Percentiles rank a stretch among this genome's conserved stretches.
Conservation (phyloP, 129 eudicot species). For the Oenanthe sinensis region DNA sequence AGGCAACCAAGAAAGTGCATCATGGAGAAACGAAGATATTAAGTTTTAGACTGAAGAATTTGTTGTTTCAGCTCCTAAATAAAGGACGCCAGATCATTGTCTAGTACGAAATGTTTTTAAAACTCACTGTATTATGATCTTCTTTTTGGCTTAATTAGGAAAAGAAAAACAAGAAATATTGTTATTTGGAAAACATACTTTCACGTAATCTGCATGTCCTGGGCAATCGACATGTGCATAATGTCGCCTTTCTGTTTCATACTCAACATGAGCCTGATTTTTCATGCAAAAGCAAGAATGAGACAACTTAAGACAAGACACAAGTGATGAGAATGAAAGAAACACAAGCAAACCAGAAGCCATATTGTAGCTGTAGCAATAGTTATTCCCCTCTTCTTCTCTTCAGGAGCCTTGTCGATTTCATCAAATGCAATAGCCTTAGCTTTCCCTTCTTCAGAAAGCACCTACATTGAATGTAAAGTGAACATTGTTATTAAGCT, state of each 20-base stretch:
- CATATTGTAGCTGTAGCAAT: conserved; percentile 17
- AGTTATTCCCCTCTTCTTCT: conserved; percentile 27
- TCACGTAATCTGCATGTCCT: conserved; percentile 20
- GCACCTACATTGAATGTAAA: not conserved
- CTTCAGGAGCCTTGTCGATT: conserved; percentile 33
- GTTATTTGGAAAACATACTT: not conserved
- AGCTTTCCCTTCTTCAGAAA: conserved; percentile 25
- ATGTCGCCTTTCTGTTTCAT: conserved; percentile 18
- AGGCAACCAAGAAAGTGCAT: not conserved
- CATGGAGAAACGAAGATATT: not conserved
- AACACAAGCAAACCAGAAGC: not conserved
- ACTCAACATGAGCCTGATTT: conserved; percentile 14
- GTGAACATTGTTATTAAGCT: not conserved
- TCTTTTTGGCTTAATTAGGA: not conserved
- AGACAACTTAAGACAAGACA: not conserved
- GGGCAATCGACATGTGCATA: conserved; percentile 21
- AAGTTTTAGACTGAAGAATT: not conserved
- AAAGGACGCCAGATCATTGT: not conserved
- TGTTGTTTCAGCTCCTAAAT: not conserved
- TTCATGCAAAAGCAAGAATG: not conserved
- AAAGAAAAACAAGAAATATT: no score
- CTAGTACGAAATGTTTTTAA: not conserved
- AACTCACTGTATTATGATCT: not conserved
- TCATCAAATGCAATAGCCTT: conserved; percentile 28
- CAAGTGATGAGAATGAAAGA: not conserved